Evolutionary conservation across 2,329 filamentous ascomycete species (phyloP).

Genomic region (Dactylellina cionopaga): DNA sequence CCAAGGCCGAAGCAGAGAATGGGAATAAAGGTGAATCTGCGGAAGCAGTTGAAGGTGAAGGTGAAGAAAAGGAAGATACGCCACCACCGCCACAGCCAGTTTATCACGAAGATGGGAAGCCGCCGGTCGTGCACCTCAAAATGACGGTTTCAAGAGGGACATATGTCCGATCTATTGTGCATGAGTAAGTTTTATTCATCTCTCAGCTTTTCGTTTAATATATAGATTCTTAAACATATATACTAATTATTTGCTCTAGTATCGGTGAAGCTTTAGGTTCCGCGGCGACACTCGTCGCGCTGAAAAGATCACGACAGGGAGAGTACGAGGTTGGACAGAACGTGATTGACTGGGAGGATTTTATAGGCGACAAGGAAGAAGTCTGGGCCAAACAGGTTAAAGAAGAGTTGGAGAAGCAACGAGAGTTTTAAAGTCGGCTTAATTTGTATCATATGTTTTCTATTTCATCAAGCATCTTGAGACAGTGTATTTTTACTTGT

Average conservation of each 20-base stretch:
- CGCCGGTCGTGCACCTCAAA: conserved; percentile 81
- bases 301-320: conserved; percentile 82
- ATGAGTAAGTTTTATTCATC: conserved; percentile 68
- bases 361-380: conserved; percentile 27
- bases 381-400: conserved; percentile 35
- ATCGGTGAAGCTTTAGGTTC: conserved; percentile 83
- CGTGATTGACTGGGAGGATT: conserved; percentile 57
- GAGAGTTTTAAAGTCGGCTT: conserved; percentile 12
- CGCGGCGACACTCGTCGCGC: conserved; percentile 83
- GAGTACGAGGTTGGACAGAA: conserved; percentile 75
- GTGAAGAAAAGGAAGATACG: conserved; percentile 25
- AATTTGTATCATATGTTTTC: not conserved
- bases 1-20: not conserved
- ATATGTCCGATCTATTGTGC: conserved; percentile 92
- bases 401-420: conserved; percentile 19
- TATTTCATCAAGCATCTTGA: no score
- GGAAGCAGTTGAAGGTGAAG: not conserved
- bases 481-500: no score
- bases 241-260: conserved; percentile 43
- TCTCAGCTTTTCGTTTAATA: no score
- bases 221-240: not conserved
- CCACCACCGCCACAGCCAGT: conserved; percentile 39
- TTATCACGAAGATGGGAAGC: conserved; percentile 64
- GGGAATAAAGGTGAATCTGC: not conserved
- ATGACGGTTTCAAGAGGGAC: conserved; percentile 96